A percentile compares a stretch with the other conserved stretches of the same genome.
Conservation (phyloP, 2,329 filamentous ascomycete genomes). For the Aplosporella prunicola region DNA sequence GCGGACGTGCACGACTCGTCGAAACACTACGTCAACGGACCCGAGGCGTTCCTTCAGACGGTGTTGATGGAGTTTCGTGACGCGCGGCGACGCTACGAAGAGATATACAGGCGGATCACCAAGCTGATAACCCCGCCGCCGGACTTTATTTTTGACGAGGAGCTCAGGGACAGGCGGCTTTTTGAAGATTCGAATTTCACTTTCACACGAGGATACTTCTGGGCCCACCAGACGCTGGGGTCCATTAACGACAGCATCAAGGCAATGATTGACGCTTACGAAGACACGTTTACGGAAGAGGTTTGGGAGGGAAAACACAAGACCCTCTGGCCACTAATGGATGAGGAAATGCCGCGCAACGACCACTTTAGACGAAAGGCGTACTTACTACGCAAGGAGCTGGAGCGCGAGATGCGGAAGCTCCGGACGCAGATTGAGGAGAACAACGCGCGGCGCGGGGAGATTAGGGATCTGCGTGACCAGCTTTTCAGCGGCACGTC, state of each 20-base stretch:
- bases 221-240: conserved; percentile 52
- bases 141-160: conserved; percentile 50
- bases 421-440: conserved; percentile 39
- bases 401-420: conserved; percentile 44
- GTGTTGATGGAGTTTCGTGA: conserved; percentile 52
- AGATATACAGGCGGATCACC: conserved; percentile 48
- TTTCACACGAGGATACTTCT: conserved; percentile 53
- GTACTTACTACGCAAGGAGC: conserved; percentile 37
- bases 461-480: conserved; percentile 49
- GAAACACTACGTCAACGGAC: conserved; percentile 50
- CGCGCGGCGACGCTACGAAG: conserved; percentile 48
- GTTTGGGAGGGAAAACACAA: conserved; percentile 50
- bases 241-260: conserved; percentile 52
- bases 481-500: conserved; percentile 56
- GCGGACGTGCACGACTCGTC: conserved; percentile 47
- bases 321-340: conserved; percentile 46
- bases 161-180: conserved; percentile 47
- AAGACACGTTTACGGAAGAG: conserved; percentile 48
- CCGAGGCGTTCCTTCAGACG: conserved; percentile 51
- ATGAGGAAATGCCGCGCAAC: conserved; percentile 37
- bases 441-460: conserved; percentile 46
- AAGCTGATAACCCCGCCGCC: conserved; percentile 51
- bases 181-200: conserved; percentile 55
- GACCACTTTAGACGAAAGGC: conserved; percentile 43
- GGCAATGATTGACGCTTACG: conserved; percentile 48